A percentile compares a stretch with the other conserved stretches of the same genome.
Conservation (phyloP, 2,329 filamentous ascomycete species). For the Neofusicoccum kwambonambiense region DNA sequence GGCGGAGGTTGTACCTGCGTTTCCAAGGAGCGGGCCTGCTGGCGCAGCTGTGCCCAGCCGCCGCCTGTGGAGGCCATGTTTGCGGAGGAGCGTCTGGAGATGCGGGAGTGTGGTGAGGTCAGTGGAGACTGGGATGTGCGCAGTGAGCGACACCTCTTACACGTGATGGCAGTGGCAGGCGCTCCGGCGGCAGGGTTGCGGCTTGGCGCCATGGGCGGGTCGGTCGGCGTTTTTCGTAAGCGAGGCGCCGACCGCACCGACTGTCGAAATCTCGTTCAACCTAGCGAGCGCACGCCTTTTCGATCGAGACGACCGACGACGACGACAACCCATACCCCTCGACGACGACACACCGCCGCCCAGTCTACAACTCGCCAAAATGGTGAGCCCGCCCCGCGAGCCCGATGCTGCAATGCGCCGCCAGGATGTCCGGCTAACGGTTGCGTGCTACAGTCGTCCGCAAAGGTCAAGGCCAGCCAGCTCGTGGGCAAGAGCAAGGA, state of each 20-base stretch:
- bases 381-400: conserved; percentile 29
- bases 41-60: conserved; percentile 88
- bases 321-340: conserved; percentile 20
- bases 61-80: conserved; percentile 41
- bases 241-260: conserved; percentile 13
- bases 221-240: conserved; percentile 13
- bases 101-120: conserved; percentile 11
- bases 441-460: conserved; percentile 52
- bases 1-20: conserved; percentile 65
- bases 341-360: conserved; percentile 22
- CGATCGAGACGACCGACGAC: conserved; percentile 18
- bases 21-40: conserved; percentile 85
- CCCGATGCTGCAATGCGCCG: conserved; percentile 1
- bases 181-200: not conserved
- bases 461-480: conserved; percentile 88
- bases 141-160: not conserved
- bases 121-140: conserved; percentile 8
- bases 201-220: not conserved
- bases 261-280: conserved; percentile 12
- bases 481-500: conserved; percentile 99
- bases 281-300: conserved; percentile 10
- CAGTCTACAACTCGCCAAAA: conserved; percentile 30
- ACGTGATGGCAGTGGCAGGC: conserved; percentile 19
- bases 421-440: conserved; percentile 29
- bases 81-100: conserved; percentile 6